Evolutionary conservation across 441 rosid genomes (phyloP).

Genomic region (Iberis amara): DNA sequence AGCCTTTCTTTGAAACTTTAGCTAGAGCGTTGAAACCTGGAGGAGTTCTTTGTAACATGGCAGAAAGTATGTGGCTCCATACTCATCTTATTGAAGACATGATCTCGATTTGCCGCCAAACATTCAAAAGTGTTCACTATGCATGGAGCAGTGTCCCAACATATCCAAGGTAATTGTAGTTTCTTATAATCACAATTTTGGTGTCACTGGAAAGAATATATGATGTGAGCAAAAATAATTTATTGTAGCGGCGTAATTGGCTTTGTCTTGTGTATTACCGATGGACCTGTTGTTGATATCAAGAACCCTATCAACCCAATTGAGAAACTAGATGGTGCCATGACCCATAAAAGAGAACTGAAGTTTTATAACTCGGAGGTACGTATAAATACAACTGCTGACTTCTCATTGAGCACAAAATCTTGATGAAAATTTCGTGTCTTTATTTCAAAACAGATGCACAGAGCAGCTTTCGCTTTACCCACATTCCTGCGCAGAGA

Average conservation of each 20-base stretch:
- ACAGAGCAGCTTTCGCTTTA: constrained; percentile 77
- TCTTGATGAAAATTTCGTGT: constrained; percentile 10
- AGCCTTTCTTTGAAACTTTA: constrained; percentile 80
- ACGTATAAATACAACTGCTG: constrained; percentile 10
- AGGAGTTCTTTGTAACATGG: constrained; percentile 96
- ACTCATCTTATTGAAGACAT: constrained; percentile 89
- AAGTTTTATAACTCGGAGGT: constrained; percentile 85
- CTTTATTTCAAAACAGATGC: constrained; percentile 50
- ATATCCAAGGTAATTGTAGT: constrained; percentile 68
- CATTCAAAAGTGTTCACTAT: constrained; percentile 78
- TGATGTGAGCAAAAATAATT: background rate
- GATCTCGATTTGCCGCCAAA: constrained; percentile 68
- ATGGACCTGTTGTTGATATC: constrained; percentile 78
- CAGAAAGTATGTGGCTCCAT: constrained; percentile 99
- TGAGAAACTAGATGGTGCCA: constrained; percentile 79
- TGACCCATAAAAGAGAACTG: constrained; percentile 55
- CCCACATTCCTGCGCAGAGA: constrained; percentile 79
- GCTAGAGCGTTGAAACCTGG: constrained; percentile 88
- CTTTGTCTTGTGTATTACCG: constrained; percentile 72
- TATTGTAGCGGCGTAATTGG: constrained; percentile 79
- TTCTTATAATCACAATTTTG: constrained; percentile 1
- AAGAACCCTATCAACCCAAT: constrained; percentile 87
- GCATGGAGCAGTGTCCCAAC: constrained; percentile 98
- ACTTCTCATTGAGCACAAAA: background rate
- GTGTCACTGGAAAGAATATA: background rate